Evolutionary conservation across 192 early-diverging fungal genomes (phyloP).

Genomic region (Backusella liffmaniae): DNA sequence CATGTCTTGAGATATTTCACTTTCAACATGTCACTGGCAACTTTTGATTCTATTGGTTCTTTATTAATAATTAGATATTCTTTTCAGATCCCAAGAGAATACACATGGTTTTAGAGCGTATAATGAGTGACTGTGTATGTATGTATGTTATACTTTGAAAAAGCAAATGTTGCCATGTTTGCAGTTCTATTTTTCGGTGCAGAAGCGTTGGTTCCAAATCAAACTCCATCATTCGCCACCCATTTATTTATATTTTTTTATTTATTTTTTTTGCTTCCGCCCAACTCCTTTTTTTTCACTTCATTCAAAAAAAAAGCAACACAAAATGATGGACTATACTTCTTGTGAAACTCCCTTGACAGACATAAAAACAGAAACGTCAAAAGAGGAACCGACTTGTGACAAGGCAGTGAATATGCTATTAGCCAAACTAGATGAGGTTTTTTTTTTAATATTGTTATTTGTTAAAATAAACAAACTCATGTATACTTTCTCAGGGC

Average conservation of each 20-base stretch:
- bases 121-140: no score
- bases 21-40: no score
- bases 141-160: no score
- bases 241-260: background rate
- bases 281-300: background rate
- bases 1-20: no score
- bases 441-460: background rate
- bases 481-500: background rate
- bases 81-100: no score
- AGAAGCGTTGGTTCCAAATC: background rate
- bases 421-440: slow-evolving; percentile 14
- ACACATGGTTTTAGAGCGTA: no score
- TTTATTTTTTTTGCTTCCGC: background rate
- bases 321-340: background rate
- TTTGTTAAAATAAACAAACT: background rate
- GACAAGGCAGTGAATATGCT: slow-evolving; percentile 12
- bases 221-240: background rate
- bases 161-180: no score
- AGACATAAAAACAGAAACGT: background rate
- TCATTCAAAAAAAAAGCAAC: background rate
- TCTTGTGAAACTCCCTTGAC: background rate
- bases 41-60: no score
- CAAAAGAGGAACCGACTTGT: background rate
- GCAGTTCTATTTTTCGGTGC: no score
- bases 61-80: no score